Conservation (phyloP, 1,139 yeast genomes). For the Geotrichum candidum region DNA sequence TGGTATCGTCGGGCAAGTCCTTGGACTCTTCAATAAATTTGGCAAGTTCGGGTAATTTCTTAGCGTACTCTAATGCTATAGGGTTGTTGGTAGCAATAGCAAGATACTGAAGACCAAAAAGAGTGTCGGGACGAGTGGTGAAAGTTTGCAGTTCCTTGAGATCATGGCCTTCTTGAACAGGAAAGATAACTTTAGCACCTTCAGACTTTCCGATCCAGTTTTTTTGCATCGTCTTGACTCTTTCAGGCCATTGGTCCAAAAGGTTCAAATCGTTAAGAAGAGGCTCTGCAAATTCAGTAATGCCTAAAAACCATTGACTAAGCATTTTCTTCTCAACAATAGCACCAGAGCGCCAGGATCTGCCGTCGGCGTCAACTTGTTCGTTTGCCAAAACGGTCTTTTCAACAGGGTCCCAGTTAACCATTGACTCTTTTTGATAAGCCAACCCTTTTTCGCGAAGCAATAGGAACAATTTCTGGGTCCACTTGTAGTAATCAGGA, state of each 20-base stretch:
- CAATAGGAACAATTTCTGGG: conserved; percentile 76
- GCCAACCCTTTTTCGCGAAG: conserved; percentile 73
- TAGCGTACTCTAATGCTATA: conserved; percentile 40
- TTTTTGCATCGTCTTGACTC: conserved; percentile 82
- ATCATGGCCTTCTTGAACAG: conserved; percentile 22
- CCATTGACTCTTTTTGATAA: conserved; percentile 76
- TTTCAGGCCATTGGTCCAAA: conserved; percentile 75
- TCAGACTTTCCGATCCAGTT: conserved; percentile 90
- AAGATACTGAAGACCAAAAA: conserved; percentile 73
- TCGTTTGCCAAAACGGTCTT: conserved; percentile 92
- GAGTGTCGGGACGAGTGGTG: conserved; percentile 87
- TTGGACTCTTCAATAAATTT: conserved; percentile 42
- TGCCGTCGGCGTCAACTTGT: conserved; percentile 86
- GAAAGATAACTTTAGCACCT: conserved; percentile 62
- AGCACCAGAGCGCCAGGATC: conserved; percentile 97
- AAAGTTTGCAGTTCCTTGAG: conserved; percentile 46
- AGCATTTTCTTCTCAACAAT: conserved; percentile 72
- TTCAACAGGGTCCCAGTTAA: conserved; percentile 97
- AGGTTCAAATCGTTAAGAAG: conserved; percentile 56
- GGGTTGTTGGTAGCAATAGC: conserved; percentile 75
- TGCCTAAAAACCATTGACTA: conserved; percentile 90
- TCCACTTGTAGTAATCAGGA: conserved; percentile 86
- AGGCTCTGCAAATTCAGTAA: conserved; percentile 69
- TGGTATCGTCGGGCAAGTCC: conserved; percentile 46
- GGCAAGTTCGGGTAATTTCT: conserved; percentile 39